phyloP scores from a whole-genome alignment of 1,284 basidiomycete species.

The Wolfiporia cocos region DNA sequence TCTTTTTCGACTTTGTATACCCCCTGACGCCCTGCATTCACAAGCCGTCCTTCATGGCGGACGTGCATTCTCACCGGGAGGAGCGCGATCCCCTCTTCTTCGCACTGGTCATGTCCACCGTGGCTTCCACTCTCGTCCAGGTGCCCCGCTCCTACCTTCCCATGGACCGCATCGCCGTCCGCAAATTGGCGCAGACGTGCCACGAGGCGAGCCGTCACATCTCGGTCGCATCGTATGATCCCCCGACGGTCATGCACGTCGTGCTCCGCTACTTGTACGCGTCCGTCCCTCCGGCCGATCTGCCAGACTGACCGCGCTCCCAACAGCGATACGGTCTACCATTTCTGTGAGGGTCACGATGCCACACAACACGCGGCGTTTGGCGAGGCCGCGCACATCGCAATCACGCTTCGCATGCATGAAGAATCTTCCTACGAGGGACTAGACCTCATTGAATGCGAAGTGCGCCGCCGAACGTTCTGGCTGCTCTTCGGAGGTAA shows the following conservation, averaged over 20 bases:
- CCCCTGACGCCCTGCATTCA: slow-evolving; percentile 79
- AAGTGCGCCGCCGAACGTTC: slow-evolving; percentile 76
- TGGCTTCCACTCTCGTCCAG: slow-evolving; percentile 79
- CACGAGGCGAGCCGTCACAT: slow-evolving; percentile 79
- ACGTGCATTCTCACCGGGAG: slow-evolving; percentile 69
- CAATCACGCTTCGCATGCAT: slow-evolving; percentile 75
- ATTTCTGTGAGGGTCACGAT: slow-evolving; percentile 83
- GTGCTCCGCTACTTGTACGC: slow-evolving; percentile 80
- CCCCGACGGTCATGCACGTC: slow-evolving; percentile 75
- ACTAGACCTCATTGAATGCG: slow-evolving; percentile 79
- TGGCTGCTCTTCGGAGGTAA: slow-evolving; percentile 82
- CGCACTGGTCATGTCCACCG: slow-evolving; percentile 79
- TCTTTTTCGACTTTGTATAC: slow-evolving; percentile 88
- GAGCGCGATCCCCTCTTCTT: slow-evolving; percentile 84
- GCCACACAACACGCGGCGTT: slow-evolving; percentile 82
- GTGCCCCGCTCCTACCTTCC: slow-evolving; percentile 77
- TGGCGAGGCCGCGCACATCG: slow-evolving; percentile 77
- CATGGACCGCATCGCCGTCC: slow-evolving; percentile 71
- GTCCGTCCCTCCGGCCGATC: slow-evolving; percentile 7
- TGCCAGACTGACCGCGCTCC: slow-evolving; percentile 7
- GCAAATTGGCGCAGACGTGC: slow-evolving; percentile 72
- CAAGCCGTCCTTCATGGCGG: slow-evolving; percentile 82
- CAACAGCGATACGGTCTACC: slow-evolving; percentile 70
- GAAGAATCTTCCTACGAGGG: slow-evolving; percentile 77
- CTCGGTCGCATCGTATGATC: slow-evolving; percentile 73